Percentiles rank a stretch among this genome's conserved stretches.
Evolutionary conservation across 2,329 filamentous ascomycete genomes (phyloP).

Genomic region (Corynespora cassiicola): DNA sequence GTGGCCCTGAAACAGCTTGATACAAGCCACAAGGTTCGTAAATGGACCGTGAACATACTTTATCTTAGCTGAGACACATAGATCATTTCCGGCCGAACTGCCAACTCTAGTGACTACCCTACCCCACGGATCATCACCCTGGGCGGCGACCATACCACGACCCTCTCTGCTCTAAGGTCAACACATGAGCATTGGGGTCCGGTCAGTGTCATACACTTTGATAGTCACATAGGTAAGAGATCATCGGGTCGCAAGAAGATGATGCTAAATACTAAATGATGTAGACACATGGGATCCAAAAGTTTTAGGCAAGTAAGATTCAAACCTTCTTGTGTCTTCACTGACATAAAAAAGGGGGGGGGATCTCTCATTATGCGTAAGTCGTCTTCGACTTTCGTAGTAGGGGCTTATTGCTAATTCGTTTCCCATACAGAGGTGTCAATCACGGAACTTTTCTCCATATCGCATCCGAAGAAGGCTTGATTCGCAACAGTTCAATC

Average conservation of each 20-base stretch:
- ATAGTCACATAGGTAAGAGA: slow-evolving; percentile 56
- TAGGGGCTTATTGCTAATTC: slow-evolving; percentile 7
- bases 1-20: slow-evolving; percentile 61
- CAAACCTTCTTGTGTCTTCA: not conserved
- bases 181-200: slow-evolving; percentile 59
- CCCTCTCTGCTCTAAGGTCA: slow-evolving; percentile 59
- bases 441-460: slow-evolving; percentile 70
- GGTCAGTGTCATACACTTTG: slow-evolving; percentile 65
- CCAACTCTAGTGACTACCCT: slow-evolving; percentile 52
- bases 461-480: slow-evolving; percentile 67
- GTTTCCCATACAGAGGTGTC: slow-evolving; percentile 49
- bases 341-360: slow-evolving; percentile 52
- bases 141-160: slow-evolving; percentile 64
- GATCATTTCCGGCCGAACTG: slow-evolving; percentile 54
- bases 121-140: slow-evolving; percentile 60
- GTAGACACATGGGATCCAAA: slow-evolving; percentile 64
- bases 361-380: slow-evolving; percentile 66
- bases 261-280: slow-evolving; percentile 2
- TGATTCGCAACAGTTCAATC: slow-evolving; percentile 65
- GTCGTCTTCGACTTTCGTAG: slow-evolving; percentile 21
- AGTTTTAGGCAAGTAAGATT: slow-evolving; percentile 53
- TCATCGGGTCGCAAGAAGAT: not conserved
- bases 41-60: not conserved
- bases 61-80: slow-evolving; percentile 17
- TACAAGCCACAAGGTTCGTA: slow-evolving; percentile 55